Evolutionary conservation across 2,329 filamentous ascomycete species (phyloP), one percentile per base, ranked within the genome.

Genomic region (Alternaria arborescens): DNA sequence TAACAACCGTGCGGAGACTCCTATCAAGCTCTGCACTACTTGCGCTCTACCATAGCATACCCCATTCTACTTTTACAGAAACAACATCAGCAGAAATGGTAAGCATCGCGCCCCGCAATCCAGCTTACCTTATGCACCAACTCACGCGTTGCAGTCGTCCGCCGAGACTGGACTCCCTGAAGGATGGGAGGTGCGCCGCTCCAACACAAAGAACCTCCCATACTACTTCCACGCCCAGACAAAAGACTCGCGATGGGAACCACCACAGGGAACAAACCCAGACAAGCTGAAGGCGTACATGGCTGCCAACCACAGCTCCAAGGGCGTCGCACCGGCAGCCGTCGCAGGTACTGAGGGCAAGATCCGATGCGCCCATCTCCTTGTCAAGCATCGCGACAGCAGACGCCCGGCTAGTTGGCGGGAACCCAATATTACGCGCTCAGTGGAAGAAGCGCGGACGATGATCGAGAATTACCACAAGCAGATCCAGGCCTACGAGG

Each of bases 161-260:
- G 59, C 57, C 40, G 71, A 74, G 51, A 74, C 75, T 32, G 94
- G 94, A 78, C 88, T 97, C 66, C 94, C 94, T 64, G 80, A 88
- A 51, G 88, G 89, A 79, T 97, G 94, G 94, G 95, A 98, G 83
- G 93, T 99, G 77, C 93, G 95, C 79, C 93, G 96, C 83, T 97
- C 93, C 80, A 97, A 97, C 84, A 97, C 93, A 81, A 98, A 97
- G 85, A 97, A 97, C 82, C 90, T 98, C 36, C 95, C 95, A 38
- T 99, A 99, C 85, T 99, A 98, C 85, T 98, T 97, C 90, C 96
- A 97, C 82, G 84, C 90, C 46, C 83, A 82, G 70, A 92, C 93
- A 66, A 94, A 94, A 79, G 89, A 93, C 77, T 98, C 95, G 65
- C 88, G 92, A 81, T 99, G 95, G 95, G 95, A 98, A 78, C 94